phyloP scores from a whole-genome alignment of 2,329 filamentous ascomycete genomes.

The Neopestalotiopsis clavispora region DNA sequence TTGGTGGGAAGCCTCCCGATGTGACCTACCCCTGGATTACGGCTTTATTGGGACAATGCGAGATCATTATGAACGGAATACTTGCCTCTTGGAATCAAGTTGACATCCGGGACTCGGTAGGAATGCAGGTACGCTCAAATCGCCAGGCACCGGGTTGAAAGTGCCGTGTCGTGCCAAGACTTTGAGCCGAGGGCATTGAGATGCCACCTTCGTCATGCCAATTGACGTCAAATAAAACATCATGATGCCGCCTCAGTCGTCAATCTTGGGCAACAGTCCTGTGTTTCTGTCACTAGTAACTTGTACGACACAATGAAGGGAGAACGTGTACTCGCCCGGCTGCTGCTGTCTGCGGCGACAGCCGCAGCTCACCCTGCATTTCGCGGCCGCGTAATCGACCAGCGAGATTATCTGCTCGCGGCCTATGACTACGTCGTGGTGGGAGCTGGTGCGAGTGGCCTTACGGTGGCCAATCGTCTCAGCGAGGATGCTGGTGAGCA shows the following conservation, averaged over 20 bases:
- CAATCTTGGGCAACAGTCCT: not conserved
- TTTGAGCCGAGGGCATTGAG: not conserved
- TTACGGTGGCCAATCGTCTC: conserved; percentile 32
- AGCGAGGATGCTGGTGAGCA: conserved; percentile 32
- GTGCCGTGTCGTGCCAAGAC: not conserved
- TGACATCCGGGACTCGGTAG: not conserved
- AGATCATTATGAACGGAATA: not conserved
- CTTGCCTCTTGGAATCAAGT: not conserved
- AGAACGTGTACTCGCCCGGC: not conserved
- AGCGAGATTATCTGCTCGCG: not conserved
- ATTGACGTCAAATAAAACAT: not conserved
- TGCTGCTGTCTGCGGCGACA: not conserved
- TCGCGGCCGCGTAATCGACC: not conserved
- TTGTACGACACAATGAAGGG: not conserved
- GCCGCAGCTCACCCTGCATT: not conserved
- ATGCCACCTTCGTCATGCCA: not conserved
- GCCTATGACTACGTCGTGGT: conserved; percentile 31
- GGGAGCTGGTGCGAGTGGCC: conserved; percentile 32
- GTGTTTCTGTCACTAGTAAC: not conserved
- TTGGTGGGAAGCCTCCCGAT: not conserved
- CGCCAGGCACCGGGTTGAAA: not conserved
- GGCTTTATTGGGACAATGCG: not conserved
- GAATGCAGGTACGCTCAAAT: not conserved
- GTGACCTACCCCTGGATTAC: not conserved
- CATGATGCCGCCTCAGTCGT: not conserved